A percentile compares a stretch with the other conserved stretches of the same genome.
phyloP scores from a whole-genome alignment of 176 grass and related monocot genomes.

The Oryza glaberrima region DNA sequence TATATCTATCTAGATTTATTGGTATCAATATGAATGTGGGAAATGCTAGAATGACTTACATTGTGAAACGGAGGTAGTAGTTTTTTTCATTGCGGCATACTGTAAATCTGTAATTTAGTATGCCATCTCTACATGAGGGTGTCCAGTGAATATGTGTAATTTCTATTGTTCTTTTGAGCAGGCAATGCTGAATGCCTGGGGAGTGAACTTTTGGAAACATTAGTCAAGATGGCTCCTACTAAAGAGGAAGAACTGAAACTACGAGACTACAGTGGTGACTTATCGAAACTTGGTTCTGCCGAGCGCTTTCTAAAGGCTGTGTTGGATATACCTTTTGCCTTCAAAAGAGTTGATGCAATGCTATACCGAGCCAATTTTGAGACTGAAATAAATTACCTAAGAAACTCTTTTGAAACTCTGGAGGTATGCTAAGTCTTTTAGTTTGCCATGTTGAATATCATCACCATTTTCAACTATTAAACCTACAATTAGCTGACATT shows the following conservation, averaged over 20 bases:
- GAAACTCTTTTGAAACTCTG: conserved; percentile 90
- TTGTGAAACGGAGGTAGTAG: too few species aligned
- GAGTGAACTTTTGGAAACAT: conserved; percentile 93
- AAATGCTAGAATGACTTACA: too few species aligned
- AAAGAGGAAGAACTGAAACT: conserved; percentile 97
- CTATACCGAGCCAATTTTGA: conserved; percentile 97
- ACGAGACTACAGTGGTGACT: conserved; percentile 72
- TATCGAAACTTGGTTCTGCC: conserved; percentile 82
- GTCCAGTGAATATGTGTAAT: neutral
- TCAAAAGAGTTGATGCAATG: conserved; percentile 98
- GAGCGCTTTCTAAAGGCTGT: conserved; percentile 87
- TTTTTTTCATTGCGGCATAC: neutral
- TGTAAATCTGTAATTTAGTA: neutral
- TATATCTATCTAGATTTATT: too few species aligned
- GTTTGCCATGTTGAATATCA: neutral
- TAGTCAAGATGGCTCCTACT: conserved; percentile 97
- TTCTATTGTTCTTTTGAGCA: conserved; percentile 44
- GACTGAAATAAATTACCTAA: conserved; percentile 86
- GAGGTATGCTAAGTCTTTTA: conserved; percentile 58
- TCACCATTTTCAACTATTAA: conserved; percentile 1
- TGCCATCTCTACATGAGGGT: conserved; percentile 1
- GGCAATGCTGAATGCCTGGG: conserved; percentile 87
- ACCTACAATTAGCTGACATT: conserved; percentile 19
- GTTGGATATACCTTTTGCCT: conserved; percentile 95
- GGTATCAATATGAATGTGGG: too few species aligned